A percentile compares a stretch with the other conserved stretches of the same genome.
Conservation (phyloP, 169 alveolate genomes). For the Cryptosporidium canis region DNA sequence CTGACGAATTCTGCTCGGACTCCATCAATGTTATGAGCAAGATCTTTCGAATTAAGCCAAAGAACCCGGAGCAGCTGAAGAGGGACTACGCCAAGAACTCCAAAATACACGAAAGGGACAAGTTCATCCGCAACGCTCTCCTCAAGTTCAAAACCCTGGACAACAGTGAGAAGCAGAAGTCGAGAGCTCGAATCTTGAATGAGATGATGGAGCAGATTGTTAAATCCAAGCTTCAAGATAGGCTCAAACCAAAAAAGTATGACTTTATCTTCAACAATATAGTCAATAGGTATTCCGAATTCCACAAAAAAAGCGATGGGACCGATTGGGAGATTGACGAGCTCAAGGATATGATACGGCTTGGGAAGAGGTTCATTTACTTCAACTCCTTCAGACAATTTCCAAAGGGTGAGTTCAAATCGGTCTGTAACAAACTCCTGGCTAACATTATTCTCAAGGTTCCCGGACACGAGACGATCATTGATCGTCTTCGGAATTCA, state of each 20-base stretch:
- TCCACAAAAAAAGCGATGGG: not conserved
- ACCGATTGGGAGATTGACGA: slow-evolving; percentile 33
- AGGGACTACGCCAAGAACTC: not conserved
- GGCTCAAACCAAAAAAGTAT: not conserved
- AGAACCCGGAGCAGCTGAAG: not conserved
- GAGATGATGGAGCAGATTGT: slow-evolving; percentile 44
- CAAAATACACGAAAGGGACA: slow-evolving; percentile 11
- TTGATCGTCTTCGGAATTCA: not conserved
- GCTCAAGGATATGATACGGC: slow-evolving; percentile 26
- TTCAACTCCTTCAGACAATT: slow-evolving; percentile 34
- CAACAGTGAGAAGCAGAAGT: not conserved
- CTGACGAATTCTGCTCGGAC: slow-evolving; percentile 32
- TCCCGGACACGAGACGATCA: not conserved
- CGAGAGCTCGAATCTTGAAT: slow-evolving; percentile 26
- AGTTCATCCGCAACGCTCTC: slow-evolving; percentile 1
- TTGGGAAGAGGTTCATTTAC: slow-evolving; percentile 22
- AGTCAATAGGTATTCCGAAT: not conserved
- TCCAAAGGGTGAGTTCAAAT: slow-evolving; percentile 11
- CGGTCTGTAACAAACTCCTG: slow-evolving; percentile 1
- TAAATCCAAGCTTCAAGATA: slow-evolving; percentile 28
- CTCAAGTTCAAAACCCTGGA: slow-evolving; percentile 23
- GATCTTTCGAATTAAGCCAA: slow-evolving; percentile 6
- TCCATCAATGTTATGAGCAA: slow-evolving; percentile 18
- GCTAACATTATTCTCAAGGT: slow-evolving; percentile 17
- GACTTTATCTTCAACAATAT: not conserved